Base-by-base conservation (phyloP, 2,329 filamentous ascomycete species). In the Aspergillus melleus region DNA sequence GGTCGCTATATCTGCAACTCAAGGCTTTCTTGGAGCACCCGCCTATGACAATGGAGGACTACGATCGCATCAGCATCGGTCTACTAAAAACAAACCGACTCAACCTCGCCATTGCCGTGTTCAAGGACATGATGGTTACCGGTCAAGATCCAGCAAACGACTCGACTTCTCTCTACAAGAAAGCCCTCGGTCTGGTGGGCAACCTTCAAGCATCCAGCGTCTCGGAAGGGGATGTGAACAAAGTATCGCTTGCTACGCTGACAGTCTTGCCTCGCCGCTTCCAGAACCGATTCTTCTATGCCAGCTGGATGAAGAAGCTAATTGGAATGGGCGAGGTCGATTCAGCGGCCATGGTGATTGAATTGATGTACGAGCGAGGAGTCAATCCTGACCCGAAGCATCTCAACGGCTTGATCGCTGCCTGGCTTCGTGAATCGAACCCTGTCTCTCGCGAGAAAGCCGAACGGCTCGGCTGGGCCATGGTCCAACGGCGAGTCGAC, bases 41-140 rank as follows among this genome's bases (percentile, higher is more conserved):
- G 0, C 9, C 44, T 5, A 88, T 92, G 77, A 84, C 80, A 3
- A 87, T 93, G 69, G 78, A 86, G 19, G 90, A 96, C 70, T 96
- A 93, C 67, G 92, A 96, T 72, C 80, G 84, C 61, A 83, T 93
- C 39, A 87, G 89, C 51, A 83, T 88, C 20, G 85, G 84, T 49
- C 91, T 96, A 68, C 77, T 96, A 26, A 81, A 87, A 22, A 83
- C 86, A 6, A 84, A 86, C 55, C 82, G 88, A 60, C 81, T 86
- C 6, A 84, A 89, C 61, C 83, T 88, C 61, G 91, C 90, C 0
- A 82, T 94, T 57, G 85, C 86, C 55, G 86, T 91, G 0, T 96
- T 96, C 74, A 90, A 89, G 66, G 91, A 96, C 72, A 96, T 96
- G 92, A 92, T 96, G 87, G 85, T 86, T 59, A 84, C 85, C 4